These are phyloP conservation scores for Hansfordia pulvinata DNA, from an alignment of 2,329 filamentous ascomycete genomes.

Conservation along the genomic window DNA sequence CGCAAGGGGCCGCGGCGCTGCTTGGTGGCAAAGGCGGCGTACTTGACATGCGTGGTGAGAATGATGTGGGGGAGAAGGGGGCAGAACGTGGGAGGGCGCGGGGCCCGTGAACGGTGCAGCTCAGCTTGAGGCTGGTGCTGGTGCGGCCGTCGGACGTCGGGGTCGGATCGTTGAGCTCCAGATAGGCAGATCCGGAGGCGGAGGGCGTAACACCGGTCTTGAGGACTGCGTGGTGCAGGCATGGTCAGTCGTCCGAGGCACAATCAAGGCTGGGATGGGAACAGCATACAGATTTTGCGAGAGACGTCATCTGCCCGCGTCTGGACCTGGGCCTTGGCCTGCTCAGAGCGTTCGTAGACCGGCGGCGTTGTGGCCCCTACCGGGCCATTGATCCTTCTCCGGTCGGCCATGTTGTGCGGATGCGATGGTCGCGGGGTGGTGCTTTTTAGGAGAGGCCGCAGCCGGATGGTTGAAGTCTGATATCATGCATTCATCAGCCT, in stretches of 20 bases:
- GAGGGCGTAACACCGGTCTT: conserved; percentile 88
- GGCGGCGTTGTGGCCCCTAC: conserved; percentile 63
- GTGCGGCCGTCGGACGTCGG: conserved; percentile 19
- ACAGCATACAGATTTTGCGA: conserved; percentile 69
- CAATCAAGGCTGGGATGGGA: not conserved
- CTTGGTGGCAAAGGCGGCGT: conserved; percentile 83
- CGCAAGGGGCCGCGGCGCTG: conserved; percentile 74
- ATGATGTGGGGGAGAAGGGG: conserved; percentile 89
- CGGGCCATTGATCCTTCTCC: conserved; percentile 83
- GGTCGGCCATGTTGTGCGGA: conserved; percentile 61
- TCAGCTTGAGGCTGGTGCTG: conserved; percentile 70
- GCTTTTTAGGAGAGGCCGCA: conserved; percentile 3
- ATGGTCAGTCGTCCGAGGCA: conserved; percentile 3
- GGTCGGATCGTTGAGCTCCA: conserved; percentile 47
- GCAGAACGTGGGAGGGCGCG: conserved; percentile 80
- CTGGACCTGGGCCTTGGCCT: no score
- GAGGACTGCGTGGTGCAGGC: conserved; percentile 53
- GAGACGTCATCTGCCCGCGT: conserved; percentile 55
- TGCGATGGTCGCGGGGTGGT: conserved; percentile 1
- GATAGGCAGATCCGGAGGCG: conserved; percentile 83
- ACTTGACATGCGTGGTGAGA: conserved; percentile 88
- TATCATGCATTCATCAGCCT: no score
- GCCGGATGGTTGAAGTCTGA: conserved; percentile 8
- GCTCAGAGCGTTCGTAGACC: conserved; percentile 52
- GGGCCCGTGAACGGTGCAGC: conserved; percentile 86